Base-by-base conservation (phyloP, 1,284 basidiomycete species). In the Mycocalia duriaeana region DNA sequence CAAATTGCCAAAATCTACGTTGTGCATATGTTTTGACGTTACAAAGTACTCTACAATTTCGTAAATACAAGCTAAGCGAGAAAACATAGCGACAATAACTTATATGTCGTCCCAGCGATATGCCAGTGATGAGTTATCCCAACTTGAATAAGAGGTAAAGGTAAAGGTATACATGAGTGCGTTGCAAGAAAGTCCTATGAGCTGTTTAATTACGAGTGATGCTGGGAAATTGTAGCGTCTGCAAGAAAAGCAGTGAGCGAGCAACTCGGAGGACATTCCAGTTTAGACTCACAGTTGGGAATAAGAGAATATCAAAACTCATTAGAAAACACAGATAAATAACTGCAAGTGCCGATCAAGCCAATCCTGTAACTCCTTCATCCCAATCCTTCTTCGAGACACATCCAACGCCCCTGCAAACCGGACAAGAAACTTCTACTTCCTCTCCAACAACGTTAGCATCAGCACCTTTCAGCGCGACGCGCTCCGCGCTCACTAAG, bases 401-500 rank as follows among this genome's bases (percentile, higher is more conserved):
- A 49, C 64, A 70, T 13, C 86, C 86, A 19, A 71, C 68, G 26
- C 72, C 72, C 44, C 84, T 64, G 57, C 85, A 89, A 3, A 82
- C 74, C 1, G 84, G 81, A 61, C 85, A 89, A 13, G 77, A 75
- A 22, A 87, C 82, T 58, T 82, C 77, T 31, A 69, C 65, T 44
- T 57, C 50, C 16, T 66, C 69, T 8, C 59, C 65, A 2, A 60
- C 57, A 39, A 68, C 60, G 38, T 63, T 64, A 45, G 72, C 74
- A 48, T 76, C 74, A 6, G 68, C 71, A 24, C 79, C 81, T 63
- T 72, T 76, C 14, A 80, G 69, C 9, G 82, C 77, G 22, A 86
- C 80, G 38, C 86, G 74, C 63, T 82, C 82, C 13, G 85, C 77
- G 52, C 76, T 83, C n/a, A 89, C 85, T 28, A 89, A 58, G 61